phyloP scores from a whole-genome alignment of 2,329 filamentous ascomycete species.

The Cladosporium sp. region DNA sequence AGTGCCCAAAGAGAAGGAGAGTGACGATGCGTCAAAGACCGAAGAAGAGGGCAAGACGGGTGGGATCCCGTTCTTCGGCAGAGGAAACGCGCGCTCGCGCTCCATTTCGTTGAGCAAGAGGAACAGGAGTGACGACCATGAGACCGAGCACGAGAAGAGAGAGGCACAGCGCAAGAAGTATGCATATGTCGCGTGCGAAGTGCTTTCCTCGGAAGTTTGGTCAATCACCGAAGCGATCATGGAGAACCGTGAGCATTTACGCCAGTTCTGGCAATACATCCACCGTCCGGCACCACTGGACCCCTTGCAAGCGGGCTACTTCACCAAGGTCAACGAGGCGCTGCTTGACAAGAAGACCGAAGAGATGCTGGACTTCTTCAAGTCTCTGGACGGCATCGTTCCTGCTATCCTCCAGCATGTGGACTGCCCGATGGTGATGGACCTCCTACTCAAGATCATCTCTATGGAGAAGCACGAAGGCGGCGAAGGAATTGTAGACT shows the following conservation, averaged over 20 bases:
- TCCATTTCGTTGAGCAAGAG: slow-evolving; percentile 46
- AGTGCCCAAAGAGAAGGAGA: slow-evolving; percentile 43
- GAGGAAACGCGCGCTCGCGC: slow-evolving; percentile 45
- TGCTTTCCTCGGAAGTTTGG: slow-evolving; percentile 94
- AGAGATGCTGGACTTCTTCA: slow-evolving; percentile 91
- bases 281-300: slow-evolving; percentile 83
- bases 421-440: slow-evolving; percentile 98
- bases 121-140: slow-evolving; percentile 41
- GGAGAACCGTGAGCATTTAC: slow-evolving; percentile 76
- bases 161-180: slow-evolving; percentile 94
- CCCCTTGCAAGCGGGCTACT: slow-evolving; percentile 92
- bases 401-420: slow-evolving; percentile 87
- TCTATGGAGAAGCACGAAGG: slow-evolving; percentile 90
- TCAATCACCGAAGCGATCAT: slow-evolving; percentile 92
- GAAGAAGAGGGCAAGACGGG: slow-evolving; percentile 49
- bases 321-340: slow-evolving; percentile 98
- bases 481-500: slow-evolving; percentile 92
- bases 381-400: slow-evolving; percentile 77
- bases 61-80: slow-evolving; percentile 50
- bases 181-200: slow-evolving; percentile 88
- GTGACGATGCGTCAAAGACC: slow-evolving; percentile 49
- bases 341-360: slow-evolving; percentile 96
- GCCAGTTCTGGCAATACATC: slow-evolving; percentile 89
- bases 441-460: slow-evolving; percentile 93
- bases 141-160: slow-evolving; percentile 65